Percentiles rank a stretch among this genome's conserved stretches.
phyloP scores from a whole-genome alignment of 179 eudicot genomes.

The Actinidia polygama region DNA sequence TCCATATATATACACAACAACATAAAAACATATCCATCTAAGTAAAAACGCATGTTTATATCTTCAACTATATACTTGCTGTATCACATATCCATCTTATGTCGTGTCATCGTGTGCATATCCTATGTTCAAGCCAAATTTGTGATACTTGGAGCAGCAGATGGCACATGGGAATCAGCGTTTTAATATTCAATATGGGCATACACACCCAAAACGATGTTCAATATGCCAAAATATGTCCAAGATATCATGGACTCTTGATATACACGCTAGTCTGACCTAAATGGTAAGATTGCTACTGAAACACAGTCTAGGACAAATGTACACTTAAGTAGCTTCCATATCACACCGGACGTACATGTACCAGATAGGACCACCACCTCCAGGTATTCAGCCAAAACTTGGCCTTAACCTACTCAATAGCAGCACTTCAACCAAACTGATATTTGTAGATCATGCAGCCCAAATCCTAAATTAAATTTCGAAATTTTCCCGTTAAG shows the following conservation, averaged over 20 bases:
- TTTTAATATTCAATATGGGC: background rate
- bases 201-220: conserved; percentile 1
- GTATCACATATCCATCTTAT: too few species aligned
- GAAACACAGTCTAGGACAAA: too few species aligned
- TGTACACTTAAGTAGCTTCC: background rate
- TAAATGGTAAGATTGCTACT: background rate
- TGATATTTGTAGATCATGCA: background rate
- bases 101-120: too few species aligned
- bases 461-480: background rate
- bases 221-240: conserved; percentile 10
- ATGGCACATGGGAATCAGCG: background rate
- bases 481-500: background rate
- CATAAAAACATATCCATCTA: too few species aligned
- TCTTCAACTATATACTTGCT: too few species aligned
- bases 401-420: background rate
- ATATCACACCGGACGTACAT: background rate
- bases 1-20: too few species aligned
- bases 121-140: background rate
- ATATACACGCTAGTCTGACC: background rate
- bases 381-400: background rate
- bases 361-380: background rate
- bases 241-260: background rate
- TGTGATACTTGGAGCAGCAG: background rate
- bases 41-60: too few species aligned
- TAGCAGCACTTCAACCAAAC: background rate